Base-by-base conservation (phyloP, 2,329 filamentous ascomycete genomes). In the Fusarium phyllophilum region DNA sequence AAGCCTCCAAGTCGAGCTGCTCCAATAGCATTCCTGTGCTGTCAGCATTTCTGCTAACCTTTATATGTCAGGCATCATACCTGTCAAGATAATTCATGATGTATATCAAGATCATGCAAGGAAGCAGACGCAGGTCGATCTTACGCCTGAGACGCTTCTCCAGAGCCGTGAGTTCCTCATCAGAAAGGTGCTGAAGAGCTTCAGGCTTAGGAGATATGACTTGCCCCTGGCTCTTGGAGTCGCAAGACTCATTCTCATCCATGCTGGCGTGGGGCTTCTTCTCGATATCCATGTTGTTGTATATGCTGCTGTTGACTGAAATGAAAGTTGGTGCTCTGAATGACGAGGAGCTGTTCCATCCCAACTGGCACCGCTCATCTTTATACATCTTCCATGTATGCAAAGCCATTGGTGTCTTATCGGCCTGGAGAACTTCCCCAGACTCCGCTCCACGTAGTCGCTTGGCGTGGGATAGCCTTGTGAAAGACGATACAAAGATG, bases 51-150 rank as follows among this genome's bases (percentile, higher is more conserved):
- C 1, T 7, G 20, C 13, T 11, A 13, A 22, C 9, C 9, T 9
- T 22, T 12, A 12, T 15, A 10, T 10, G 20, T 2, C 4, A 20
- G 5, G 8, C 0, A 22, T 36, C 34, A 38, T 8, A 54, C 49
- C 49, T 54, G 13, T 38, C 49, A 4, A 54, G 41, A 38, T 66
- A 66, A 24, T 66, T 66, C 58, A 66, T 56, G 42, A 66, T 62
- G 14, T 63, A 56, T 5, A 66, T 66, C 29, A 63, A 13, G 7
- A 66, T 63, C 58, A 66, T 56, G 0, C 42, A 56, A 12, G 58
- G 63, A 18, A 63, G 58, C 17, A 66, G 20, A 7, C 63, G 31
- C 9, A 55, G 18, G 8, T 66, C 49, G 12, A 63, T 59, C 20
- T 63, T 66, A 13, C 57, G 48, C 15, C 60, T 45, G 0, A 63